Conservation (phyloP, 2,329 filamentous ascomycete species). For the Penicillium sumatraense region DNA sequence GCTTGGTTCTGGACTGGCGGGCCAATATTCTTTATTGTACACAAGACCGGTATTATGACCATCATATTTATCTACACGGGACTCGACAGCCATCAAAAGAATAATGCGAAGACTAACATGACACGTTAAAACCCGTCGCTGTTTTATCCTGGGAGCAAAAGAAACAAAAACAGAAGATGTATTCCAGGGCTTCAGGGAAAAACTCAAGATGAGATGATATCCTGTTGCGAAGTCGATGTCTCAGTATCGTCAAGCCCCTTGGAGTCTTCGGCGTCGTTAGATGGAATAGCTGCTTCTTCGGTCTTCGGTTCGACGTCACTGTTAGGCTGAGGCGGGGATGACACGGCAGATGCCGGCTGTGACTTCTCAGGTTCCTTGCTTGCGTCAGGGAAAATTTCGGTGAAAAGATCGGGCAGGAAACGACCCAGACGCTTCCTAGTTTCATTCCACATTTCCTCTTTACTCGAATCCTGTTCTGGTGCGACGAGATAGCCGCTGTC, state of each 20-base stretch:
- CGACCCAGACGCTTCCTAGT: constrained; percentile 64
- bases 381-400: constrained; percentile 59
- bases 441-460: constrained; percentile 63
- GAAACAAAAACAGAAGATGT: constrained; percentile 5
- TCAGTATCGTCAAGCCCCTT: constrained; percentile 6
- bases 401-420: constrained; percentile 64
- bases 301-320: constrained; percentile 19
- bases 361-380: constrained; percentile 26
- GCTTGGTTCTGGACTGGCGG: neutral
- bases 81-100: neutral
- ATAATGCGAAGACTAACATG: neutral
- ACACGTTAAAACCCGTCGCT: constrained; percentile 9
- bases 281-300: constrained; percentile 10
- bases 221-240: constrained; percentile 6
- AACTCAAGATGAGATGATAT: constrained; percentile 9
- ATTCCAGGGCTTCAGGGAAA: no score
- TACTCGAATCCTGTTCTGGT: constrained; percentile 57
- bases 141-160: constrained; percentile 23
- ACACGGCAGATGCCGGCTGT: constrained; percentile 16
- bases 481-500: constrained; percentile 83
- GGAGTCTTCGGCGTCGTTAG: constrained; percentile 2
- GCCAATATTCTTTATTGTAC: constrained; percentile 1
- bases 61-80: neutral
- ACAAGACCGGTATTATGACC: neutral
- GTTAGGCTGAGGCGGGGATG: constrained; percentile 23